phyloP scores from a whole-genome alignment of 805 yeast genomes.

The Kazachstania africana region DNA sequence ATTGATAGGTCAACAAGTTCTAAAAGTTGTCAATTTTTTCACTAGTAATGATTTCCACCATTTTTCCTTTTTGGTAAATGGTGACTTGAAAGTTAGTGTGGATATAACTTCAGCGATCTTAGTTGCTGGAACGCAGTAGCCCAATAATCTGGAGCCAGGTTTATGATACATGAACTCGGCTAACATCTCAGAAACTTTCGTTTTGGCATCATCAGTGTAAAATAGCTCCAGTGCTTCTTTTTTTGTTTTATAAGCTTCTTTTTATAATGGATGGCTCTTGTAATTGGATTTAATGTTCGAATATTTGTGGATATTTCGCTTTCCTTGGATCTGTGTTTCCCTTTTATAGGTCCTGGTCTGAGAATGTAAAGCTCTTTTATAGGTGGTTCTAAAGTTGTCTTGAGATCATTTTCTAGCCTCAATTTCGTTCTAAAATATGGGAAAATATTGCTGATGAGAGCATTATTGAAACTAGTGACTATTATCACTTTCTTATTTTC shows the following conservation, averaged over 20 bases:
- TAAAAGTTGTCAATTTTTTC: conserved; percentile 10
- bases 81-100: no score
- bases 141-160: conserved; percentile 14
- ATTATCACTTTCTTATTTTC: conserved; percentile 10
- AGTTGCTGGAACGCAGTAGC: conserved; percentile 16
- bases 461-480: conserved; percentile 16
- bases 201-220: conserved; percentile 7
- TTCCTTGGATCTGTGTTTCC: conserved; percentile 2
- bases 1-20: background rate
- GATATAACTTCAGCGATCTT: conserved; percentile 12
- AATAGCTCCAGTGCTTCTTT: background rate
- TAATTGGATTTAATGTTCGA: background rate
- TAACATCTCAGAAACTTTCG: conserved; percentile 10
- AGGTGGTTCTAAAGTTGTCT: conserved; percentile 4
- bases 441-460: conserved; percentile 7
- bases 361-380: conserved; percentile 9
- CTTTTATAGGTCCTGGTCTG: conserved; percentile 23
- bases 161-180: conserved; percentile 13
- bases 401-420: conserved; percentile 12
- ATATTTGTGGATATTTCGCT: background rate
- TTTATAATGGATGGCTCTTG: background rate
- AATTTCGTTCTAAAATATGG: conserved; percentile 14
- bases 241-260: background rate
- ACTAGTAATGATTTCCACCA: conserved; percentile 11
- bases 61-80: no score